Base-by-base conservation (phyloP, 441 rosid species). In the Pelargonium myrrhifolium region DNA sequence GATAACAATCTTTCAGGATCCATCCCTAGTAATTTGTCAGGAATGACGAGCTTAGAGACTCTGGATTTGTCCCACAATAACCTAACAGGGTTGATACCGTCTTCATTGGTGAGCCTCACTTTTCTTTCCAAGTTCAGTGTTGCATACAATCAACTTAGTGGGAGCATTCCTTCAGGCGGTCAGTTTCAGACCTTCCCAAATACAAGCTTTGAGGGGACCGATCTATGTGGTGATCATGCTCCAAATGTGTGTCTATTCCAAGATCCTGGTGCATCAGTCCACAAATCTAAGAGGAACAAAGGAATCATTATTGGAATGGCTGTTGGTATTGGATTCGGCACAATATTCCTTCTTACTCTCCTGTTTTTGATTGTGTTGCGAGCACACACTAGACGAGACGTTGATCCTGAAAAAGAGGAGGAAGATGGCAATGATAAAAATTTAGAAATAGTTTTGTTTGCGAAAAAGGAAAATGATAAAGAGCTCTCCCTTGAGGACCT, bases 121-220 rank as follows among this genome's bases (percentile, higher is more conserved):
- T 92, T 92, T 84, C 76, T 92, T 45, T 87, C 98, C 7, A 76
- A 73, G 43, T 92, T 92, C 59, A 86, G 70, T 12, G 92, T 89
- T 31, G 96, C 98, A 6, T 11, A 74, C 68, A 92, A 92, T 75
- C 72, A 68, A 17, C 86, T 92, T n/a, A 65, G 47, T 1, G 97
- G 97, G 51, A 73, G 18, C n/a, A 82, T 92, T 26, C 96, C 97
- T 12, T 64, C 72, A 0, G 88, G 83, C 66, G 84, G 84, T 69
- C 97, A 92, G 74, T 89, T 92, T 78, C 81, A 55, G 61, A 87
- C 88, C 18, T 92, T 92, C 56, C 91, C 94, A 3, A 86, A 85
- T 76, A 79, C 98, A 55, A 89, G 98, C 81, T 89, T 87, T 7
- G 94, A 89, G 76, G 87, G 83, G 20, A 92, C 87, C 63, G 14